These are phyloP conservation scores for Bimuria novae-zelandiae DNA, from an alignment of 2,329 filamentous ascomycete species.

Conservation along the genomic window DNA sequence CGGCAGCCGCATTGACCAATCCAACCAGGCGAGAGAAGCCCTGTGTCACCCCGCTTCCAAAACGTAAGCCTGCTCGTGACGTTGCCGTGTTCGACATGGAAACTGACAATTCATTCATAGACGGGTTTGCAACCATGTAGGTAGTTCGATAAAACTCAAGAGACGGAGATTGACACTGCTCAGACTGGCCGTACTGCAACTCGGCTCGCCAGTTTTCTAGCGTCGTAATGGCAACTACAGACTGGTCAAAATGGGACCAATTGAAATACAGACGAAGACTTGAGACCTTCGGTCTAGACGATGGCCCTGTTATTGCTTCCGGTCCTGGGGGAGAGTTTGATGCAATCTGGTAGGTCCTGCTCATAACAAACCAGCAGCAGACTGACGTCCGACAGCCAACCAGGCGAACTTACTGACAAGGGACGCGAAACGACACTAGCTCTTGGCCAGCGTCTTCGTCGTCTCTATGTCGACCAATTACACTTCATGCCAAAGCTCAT, in stretches of 20 bases:
- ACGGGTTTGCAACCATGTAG: slow-evolving; percentile 42
- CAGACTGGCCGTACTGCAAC: slow-evolving; percentile 88
- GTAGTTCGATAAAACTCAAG: not conserved
- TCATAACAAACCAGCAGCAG: not conserved
- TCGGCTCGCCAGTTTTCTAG: slow-evolving; percentile 72
- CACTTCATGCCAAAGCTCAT: slow-evolving; percentile 54
- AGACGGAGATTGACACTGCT: not conserved
- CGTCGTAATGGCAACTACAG: slow-evolving; percentile 60
- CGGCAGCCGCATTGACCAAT: slow-evolving; percentile 4
- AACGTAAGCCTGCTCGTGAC: slow-evolving; percentile 59
- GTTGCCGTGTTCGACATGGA: not conserved
- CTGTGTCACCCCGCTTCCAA: slow-evolving; percentile 85
- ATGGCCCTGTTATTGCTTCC: slow-evolving; percentile 65
- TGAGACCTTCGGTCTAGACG: slow-evolving; percentile 75
- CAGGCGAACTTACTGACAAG: slow-evolving; percentile 56
- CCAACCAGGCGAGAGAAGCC: slow-evolving; percentile 70
- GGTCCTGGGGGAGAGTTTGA: slow-evolving; percentile 75
- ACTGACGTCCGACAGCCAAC: slow-evolving; percentile 33
- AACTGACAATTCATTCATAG: slow-evolving; percentile 21
- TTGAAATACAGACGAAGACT: slow-evolving; percentile 72
- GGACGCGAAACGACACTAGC: slow-evolving; percentile 56
- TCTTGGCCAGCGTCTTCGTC: slow-evolving; percentile 53
- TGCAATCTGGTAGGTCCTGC: slow-evolving; percentile 70
- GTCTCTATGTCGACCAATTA: slow-evolving; percentile 57
- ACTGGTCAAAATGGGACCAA: slow-evolving; percentile 59